These are phyloP conservation scores for Flaveria robusta DNA, from an alignment of 129 eudicot species.

Conservation along the genomic window DNA sequence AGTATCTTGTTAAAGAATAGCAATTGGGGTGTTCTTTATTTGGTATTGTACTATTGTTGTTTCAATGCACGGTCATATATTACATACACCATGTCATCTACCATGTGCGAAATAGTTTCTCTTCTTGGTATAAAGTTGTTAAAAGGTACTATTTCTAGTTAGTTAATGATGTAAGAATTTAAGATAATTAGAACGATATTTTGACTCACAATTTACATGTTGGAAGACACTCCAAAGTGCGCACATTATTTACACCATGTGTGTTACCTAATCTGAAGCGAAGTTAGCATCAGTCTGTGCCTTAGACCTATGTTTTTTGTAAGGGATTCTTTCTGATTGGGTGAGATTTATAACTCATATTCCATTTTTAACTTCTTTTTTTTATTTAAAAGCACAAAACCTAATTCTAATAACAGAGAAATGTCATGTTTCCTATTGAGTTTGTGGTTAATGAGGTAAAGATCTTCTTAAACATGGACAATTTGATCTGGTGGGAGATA, in stretches of 20 bases:
- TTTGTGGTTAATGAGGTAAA: background rate
- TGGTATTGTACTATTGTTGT: too few species aligned
- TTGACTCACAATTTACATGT: background rate
- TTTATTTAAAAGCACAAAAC: background rate
- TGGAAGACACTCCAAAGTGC: background rate
- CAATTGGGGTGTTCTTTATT: too few species aligned
- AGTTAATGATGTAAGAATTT: too few species aligned
- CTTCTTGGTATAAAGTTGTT: too few species aligned
- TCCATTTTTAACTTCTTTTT: background rate
- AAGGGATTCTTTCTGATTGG: conserved; percentile 13
- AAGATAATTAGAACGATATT: background rate
- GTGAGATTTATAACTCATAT: background rate
- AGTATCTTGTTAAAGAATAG: too few species aligned
- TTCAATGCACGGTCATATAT: too few species aligned
- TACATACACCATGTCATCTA: too few species aligned
- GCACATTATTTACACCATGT: background rate
- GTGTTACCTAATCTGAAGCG: background rate
- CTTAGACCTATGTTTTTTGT: background rate
- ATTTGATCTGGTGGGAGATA: conserved; percentile 10
- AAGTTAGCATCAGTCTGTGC: background rate
- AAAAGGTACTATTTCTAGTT: too few species aligned
- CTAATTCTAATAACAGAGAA: background rate
- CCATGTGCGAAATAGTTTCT: too few species aligned
- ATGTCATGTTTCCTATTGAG: background rate
- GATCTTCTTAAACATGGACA: conserved; percentile 4